These are phyloP conservation scores for Pseudocercospora cruenta DNA, from an alignment of 2,329 filamentous ascomycete genomes.

Conservation along the genomic window DNA sequence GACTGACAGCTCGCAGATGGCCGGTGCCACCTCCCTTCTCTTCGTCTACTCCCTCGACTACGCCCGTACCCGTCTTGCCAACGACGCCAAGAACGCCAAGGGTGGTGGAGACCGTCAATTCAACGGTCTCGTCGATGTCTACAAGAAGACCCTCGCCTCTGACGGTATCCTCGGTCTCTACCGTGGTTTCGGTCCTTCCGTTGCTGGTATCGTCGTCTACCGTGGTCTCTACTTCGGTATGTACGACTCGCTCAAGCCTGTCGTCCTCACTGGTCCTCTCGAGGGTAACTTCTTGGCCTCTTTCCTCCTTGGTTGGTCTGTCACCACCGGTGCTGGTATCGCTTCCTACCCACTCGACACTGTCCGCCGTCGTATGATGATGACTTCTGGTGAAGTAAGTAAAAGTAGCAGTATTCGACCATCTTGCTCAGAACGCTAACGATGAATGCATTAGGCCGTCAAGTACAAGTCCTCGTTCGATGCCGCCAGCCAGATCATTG, in stretches of 20 bases:
- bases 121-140: constrained; percentile 99
- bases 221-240: constrained; percentile 99
- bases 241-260: constrained; percentile 99
- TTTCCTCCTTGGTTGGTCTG: constrained; percentile 96
- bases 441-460: constrained; percentile 73
- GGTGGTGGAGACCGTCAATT: constrained; percentile 97
- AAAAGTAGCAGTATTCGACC: not conserved
- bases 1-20: constrained; percentile 60
- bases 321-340: constrained; percentile 99
- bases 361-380: constrained; percentile 99
- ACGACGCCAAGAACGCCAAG: constrained; percentile 99
- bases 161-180: constrained; percentile 99
- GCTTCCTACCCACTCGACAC: constrained; percentile 99
- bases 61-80: constrained; percentile 99
- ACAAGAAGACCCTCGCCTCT: constrained; percentile 99
- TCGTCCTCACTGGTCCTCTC: constrained; percentile 86
- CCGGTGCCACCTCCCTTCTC: constrained; percentile 98
- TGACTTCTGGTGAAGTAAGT: constrained; percentile 79
- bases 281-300: constrained; percentile 99
- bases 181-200: constrained; percentile 99
- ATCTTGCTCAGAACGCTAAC: not conserved
- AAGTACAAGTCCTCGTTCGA: constrained; percentile 99
- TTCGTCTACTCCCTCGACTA: constrained; percentile 99
- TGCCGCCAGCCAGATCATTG: constrained; percentile 93
- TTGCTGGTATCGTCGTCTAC: constrained; percentile 99